These are phyloP conservation scores for Chytridiales sp. DNA, from an alignment of 371 early-diverging fungal genomes.

Conservation along the genomic window DNA sequence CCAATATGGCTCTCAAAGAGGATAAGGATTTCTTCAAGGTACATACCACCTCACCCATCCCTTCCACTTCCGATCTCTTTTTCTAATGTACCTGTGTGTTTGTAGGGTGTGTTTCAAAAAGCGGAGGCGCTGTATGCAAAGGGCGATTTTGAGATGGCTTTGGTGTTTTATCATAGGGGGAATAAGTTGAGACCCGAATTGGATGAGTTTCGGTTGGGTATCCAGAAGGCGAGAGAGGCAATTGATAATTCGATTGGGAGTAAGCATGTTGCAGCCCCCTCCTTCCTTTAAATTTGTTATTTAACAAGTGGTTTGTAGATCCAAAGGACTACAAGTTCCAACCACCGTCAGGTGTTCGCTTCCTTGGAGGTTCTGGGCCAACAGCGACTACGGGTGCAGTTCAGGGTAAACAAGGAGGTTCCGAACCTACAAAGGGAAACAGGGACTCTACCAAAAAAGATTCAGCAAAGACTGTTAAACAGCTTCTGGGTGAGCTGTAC, in stretches of 20 bases:
- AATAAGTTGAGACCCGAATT: constrained; percentile 49
- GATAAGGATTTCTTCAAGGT: constrained; percentile 47
- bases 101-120: constrained; percentile 46
- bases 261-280: neutral
- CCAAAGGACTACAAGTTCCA: constrained; percentile 46
- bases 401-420: neutral
- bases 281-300: neutral
- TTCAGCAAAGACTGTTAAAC: constrained; percentile 32
- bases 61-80: neutral
- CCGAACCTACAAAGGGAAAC: no score
- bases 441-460: constrained; percentile 3
- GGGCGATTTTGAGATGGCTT: constrained; percentile 55
- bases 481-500: constrained; percentile 51
- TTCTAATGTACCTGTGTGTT: neutral
- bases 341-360: constrained; percentile 33
- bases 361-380: constrained; percentile 2
- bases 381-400: neutral
- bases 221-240: constrained; percentile 54
- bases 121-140: constrained; percentile 52
- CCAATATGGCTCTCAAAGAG: constrained; percentile 39
- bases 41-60: neutral
- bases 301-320: constrained; percentile 19
- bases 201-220: constrained; percentile 49
- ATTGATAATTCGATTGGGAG: constrained; percentile 56
- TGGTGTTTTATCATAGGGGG: constrained; percentile 52